Conservation (phyloP, 2,329 filamentous ascomycete genomes). For the Emericellopsis atlantica region DNA sequence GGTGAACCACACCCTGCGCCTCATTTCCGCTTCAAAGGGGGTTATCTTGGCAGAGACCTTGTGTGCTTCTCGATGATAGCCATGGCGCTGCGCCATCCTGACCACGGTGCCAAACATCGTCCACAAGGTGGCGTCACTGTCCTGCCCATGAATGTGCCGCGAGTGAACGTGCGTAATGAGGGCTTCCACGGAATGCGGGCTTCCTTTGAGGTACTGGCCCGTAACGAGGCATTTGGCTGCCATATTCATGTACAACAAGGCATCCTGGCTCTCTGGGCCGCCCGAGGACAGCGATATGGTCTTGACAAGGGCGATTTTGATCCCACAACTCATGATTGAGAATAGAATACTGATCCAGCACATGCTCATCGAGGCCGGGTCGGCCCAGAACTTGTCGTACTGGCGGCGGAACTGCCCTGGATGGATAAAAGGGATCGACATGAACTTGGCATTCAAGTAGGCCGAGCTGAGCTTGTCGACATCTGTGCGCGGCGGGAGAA, state of each 20-base stretch:
- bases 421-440: constrained; percentile 24
- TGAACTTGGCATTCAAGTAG: constrained; percentile 26
- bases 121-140: constrained; percentile 31
- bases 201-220: constrained; percentile 31
- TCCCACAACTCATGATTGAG: constrained; percentile 29
- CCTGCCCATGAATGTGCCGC: constrained; percentile 25
- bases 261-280: constrained; percentile 5
- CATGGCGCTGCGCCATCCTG: constrained; percentile 36
- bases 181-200: constrained; percentile 33
- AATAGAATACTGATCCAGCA: constrained; percentile 39
- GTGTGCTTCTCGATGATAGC: constrained; percentile 35
- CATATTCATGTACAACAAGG: constrained; percentile 18
- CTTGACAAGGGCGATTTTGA: constrained; percentile 17
- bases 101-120: constrained; percentile 30
- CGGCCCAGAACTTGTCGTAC: constrained; percentile 33
- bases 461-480: constrained; percentile 20
- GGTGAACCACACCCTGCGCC: constrained; percentile 34
- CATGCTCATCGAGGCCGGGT: constrained; percentile 23
- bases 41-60: constrained; percentile 25
- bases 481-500: constrained; percentile 21
- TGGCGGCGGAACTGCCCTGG: constrained; percentile 31
- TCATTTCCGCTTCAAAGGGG: constrained; percentile 38
- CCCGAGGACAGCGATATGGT: constrained; percentile 4
- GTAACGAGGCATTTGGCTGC: constrained; percentile 33
- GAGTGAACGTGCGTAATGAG: constrained; percentile 30